These are phyloP conservation scores for Phytophthora vignae DNA, from an alignment of 352 stramenopile species.

Conservation along the genomic window DNA sequence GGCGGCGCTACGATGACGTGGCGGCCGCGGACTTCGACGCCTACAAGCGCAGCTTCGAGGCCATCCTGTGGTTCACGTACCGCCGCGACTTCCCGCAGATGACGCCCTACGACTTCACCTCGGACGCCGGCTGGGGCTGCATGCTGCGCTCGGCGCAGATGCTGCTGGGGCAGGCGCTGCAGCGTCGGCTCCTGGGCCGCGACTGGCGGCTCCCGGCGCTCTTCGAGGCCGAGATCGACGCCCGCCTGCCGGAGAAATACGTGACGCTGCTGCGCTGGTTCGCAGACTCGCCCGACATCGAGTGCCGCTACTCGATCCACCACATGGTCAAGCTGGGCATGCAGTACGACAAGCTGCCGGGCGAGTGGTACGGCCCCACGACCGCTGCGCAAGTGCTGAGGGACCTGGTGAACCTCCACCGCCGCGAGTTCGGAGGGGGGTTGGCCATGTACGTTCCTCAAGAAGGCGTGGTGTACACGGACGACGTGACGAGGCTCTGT, in stretches of 20 bases:
- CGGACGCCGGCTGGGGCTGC: constrained; percentile 96
- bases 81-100: constrained; percentile 88
- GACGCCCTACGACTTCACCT: constrained; percentile 89
- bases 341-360: constrained; percentile 91
- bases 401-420: constrained; percentile 86
- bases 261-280: constrained; percentile 86
- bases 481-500: constrained; percentile 78
- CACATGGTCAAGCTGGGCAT: constrained; percentile 92
- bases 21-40: constrained; percentile 50
- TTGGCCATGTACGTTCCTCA: constrained; percentile 86
- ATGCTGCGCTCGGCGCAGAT: constrained; percentile 97
- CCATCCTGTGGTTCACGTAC: constrained; percentile 92
- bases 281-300: constrained; percentile 74
- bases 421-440: constrained; percentile 48
- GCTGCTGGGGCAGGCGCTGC: constrained; percentile 92
- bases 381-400: constrained; percentile 89
- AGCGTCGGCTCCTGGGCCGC: constrained; percentile 75
- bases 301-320: constrained; percentile 90
- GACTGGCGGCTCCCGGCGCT: constrained; percentile 51
- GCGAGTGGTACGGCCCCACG: constrained; percentile 94
- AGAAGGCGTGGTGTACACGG: constrained; percentile 83
- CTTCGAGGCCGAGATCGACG: constrained; percentile 41
- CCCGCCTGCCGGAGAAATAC: constrained; percentile 48
- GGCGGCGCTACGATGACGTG: constrained; percentile 43
- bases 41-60: constrained; percentile 68